Base-by-base conservation (phyloP, 2,329 filamentous ascomycete species). In the Trichoderma lentiforme region DNA sequence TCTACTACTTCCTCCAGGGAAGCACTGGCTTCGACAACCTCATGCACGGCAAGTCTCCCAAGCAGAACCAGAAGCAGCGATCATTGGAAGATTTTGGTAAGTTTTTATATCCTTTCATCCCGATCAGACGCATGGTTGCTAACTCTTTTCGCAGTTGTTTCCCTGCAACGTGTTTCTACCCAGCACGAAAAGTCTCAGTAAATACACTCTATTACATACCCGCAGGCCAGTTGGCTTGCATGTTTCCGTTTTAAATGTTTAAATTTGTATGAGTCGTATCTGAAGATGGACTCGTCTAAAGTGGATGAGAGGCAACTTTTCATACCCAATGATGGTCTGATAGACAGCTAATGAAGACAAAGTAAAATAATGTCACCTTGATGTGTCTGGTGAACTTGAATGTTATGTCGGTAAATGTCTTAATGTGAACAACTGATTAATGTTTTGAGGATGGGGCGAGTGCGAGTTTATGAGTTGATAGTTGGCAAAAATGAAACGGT, bases 101-200 rank as follows among this genome's bases (percentile, higher is more conserved):
- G 91, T 87, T 74, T 73, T n/a, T 24, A 32, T 15, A 30, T 43
- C n/a, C 21, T n/a, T 43, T 30, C n/a, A 28, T 14, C 61, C 61
- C 8, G 6, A n/a, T 24, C 15, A 32, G 26, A 68, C 24, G 26
- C n/a, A n/a, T 24, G 57, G 18, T 28, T 67, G 77, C 88, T 92
- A 88, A 92, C 81, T 88, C 77, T 1, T 6, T 77, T 53, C 34
- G 74, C 78, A 94, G 93, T 96, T 81, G 93, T 97, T 80, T 94
- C 92, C 73, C 88, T 97, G 82, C 93, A 97, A 86, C 92, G 94
- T 83, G 93, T 96, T 76, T 95, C 93, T 70, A 96, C 92, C 74
- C 93, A 96, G 85, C 94, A 97, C 86, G 93, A 97, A 87, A 95
- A 95, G 88, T 92, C 90, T 76, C 86, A 90, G 83, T 95, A 92